Base-by-base conservation (phyloP, 108 stramenopile genomes). In the Cylindrotheca fusiformis region DNA sequence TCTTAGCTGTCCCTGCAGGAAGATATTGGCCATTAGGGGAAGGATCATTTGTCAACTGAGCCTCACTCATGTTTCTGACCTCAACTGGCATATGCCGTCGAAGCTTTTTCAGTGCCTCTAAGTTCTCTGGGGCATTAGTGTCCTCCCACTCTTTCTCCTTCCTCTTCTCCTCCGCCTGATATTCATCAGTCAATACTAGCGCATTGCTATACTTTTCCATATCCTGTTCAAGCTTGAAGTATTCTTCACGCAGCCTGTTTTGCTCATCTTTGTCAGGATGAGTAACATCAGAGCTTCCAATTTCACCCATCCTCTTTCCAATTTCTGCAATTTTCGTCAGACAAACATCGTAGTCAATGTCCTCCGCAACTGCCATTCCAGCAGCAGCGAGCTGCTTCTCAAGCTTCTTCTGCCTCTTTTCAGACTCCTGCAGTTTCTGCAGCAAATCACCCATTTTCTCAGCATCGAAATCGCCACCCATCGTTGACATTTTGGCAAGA, bases 191-290 rank as follows among this genome's bases (percentile, higher is more conserved):
- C 6, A 83, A 17, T 23, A 69, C 48, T 46, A 83, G 48, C 8
- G 82, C 82, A 41, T 56, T 65, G 33, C 68, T 83, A 61, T 79
- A 79, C 28, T 76, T 74, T 52, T 83, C 82, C 82, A 83, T 83
- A 21, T 83, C 78, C 58, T 79, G 82, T 59, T 83, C 82, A 17
- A 83, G 69, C 64, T 77, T 77, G 57, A 79, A 83, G 46, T 83
- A 83, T 50, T 83, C 82, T 50, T 83, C 82, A 6, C 82, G 75
- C 14, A 83, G 65, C 41, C 58, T 51, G 26, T 74, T 77, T 59
- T 83, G 76, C 22, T 69, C 76, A n/a, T 82, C 76, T 27, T 82
- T 82, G 54, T 78, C 81, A 30, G 73, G 64, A 68, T 68, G 71
- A 12, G 64, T 65, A 4, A 75, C 74, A 61, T 83, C 78, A 63